Evolutionary conservation across 78 protist species (phyloP).

Genomic region (Pigoraptor vietnamica): DNA sequence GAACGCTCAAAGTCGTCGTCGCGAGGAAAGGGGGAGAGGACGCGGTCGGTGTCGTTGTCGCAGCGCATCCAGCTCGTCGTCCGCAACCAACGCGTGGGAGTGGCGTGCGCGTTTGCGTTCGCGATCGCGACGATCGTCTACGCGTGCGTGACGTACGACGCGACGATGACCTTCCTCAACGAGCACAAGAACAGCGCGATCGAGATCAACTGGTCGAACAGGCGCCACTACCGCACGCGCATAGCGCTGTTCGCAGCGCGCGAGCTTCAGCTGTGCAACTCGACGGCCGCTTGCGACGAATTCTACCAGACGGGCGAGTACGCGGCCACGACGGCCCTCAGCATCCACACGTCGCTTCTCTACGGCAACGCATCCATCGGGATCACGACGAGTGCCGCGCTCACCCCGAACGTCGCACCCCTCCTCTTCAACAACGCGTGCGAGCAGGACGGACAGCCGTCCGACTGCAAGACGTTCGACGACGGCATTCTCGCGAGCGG

Average conservation of each 20-base stretch:
- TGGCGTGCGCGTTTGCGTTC: neutral
- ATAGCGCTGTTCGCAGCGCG: neutral
- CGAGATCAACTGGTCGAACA: neutral
- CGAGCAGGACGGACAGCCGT: neutral
- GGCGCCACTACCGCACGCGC: neutral
- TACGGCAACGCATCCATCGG: neutral
- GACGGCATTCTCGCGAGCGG: neutral
- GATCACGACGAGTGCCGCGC: neutral
- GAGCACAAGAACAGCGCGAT: neutral
- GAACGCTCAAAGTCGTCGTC: neutral
- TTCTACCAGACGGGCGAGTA: neutral
- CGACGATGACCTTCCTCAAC: neutral
- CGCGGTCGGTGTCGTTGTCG: no score
- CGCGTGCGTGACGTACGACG: neutral
- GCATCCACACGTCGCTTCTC: neutral
- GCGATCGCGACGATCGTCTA: neutral
- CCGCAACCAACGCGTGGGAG: neutral
- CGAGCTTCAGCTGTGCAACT: neutral
- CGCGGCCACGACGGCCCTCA: neutral
- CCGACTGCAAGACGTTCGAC: neutral
- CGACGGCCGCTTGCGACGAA: neutral
- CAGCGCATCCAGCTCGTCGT: neutral
- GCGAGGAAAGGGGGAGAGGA: no score
- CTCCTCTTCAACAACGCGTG: neutral
- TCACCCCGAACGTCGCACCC: neutral